Evolutionary conservation across 129 eudicot genomes (phyloP), one percentile per base, ranked within the genome.

Genomic region (Chrysanthemum seticuspe): DNA sequence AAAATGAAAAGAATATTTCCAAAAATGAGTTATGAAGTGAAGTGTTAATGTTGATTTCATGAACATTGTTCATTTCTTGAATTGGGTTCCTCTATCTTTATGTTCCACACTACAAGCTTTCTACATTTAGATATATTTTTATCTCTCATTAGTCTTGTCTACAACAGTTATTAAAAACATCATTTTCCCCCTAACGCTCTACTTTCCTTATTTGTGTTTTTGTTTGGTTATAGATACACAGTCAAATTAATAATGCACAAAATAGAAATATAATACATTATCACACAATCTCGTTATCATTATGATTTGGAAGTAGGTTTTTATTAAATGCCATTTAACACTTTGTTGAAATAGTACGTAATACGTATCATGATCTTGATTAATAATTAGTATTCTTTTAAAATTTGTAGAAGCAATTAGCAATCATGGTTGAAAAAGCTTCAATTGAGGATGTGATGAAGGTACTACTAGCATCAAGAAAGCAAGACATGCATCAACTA

Each of bases 361-460:
- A 54, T 51, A 34, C 2, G 68, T 60, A 13, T 27, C 56, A 54
- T 10, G 50, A 23, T 47, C 4, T 48, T 64, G 2, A 61, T 47
- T 53, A 14, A 13, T 15, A 13, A 14, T 58, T 58, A 18, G 9
- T 58, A 58, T 15, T 4, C 25, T 19, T 50, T 59, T 47, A 48
- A 52, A 44, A 29, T 18, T 65, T 85, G 86, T 86, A 94, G 98
- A 94, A 94, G 69, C 97, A 94, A 84, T 74, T 94, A 85, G 87
- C 84, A 52, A 85, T 74, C 77, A 90, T 90, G 92, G 97, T 88
- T 12, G 93, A 86, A 36, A 87, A 87, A 76, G 97, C 96, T 11
- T 95, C 99, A 65, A 95, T 95, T 79, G 99, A 95, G 14, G 99
- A 95, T 82, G 99, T 95, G 4, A 95, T 95, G 99, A 95, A 86